Evolutionary conservation across 768 basidiomycete genomes (phyloP).

Genomic region (Suillus hirtellus): DNA sequence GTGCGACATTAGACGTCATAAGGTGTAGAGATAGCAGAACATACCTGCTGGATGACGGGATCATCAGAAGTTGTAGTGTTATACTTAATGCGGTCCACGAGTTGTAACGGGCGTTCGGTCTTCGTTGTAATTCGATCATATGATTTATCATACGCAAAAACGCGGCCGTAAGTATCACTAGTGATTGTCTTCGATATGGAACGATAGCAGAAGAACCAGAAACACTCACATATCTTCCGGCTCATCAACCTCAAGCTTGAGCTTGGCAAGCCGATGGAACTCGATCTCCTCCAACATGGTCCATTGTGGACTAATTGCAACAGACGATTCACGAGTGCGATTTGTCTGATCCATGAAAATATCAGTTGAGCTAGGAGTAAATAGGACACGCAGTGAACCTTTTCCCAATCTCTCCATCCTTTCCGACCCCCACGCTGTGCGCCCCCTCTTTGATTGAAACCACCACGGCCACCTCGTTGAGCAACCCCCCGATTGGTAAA

Average conservation of each 20-base stretch:
- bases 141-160: conserved; percentile 90
- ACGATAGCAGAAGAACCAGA: not conserved
- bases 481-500: conserved; percentile 42
- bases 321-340: conserved; percentile 88
- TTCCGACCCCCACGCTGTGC: conserved; percentile 45
- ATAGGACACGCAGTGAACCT: conserved; percentile 45
- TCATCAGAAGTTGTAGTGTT: conserved; percentile 98
- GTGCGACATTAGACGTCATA: conserved; percentile 13
- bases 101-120: conserved; percentile 85
- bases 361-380: conserved; percentile 11
- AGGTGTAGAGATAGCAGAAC: conserved; percentile 11
- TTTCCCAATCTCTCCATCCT: conserved; percentile 95
- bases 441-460: conserved; percentile 45
- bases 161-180: conserved; percentile 84
- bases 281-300: conserved; percentile 96
- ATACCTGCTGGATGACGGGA: conserved; percentile 90
- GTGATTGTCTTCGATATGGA: not conserved
- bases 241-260: conserved; percentile 92
- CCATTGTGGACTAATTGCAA: conserved; percentile 92
- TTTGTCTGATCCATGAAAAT: conserved; percentile 53
- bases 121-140: conserved; percentile 97
- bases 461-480: conserved; percentile 47
- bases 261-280: conserved; percentile 87
- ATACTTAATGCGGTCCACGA: conserved; percentile 93
- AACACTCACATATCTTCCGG: conserved; percentile 80